Evolutionary conservation across 73 alveolate genomes (phyloP).

Genomic region (Tetrahymena malaccensis): DNA sequence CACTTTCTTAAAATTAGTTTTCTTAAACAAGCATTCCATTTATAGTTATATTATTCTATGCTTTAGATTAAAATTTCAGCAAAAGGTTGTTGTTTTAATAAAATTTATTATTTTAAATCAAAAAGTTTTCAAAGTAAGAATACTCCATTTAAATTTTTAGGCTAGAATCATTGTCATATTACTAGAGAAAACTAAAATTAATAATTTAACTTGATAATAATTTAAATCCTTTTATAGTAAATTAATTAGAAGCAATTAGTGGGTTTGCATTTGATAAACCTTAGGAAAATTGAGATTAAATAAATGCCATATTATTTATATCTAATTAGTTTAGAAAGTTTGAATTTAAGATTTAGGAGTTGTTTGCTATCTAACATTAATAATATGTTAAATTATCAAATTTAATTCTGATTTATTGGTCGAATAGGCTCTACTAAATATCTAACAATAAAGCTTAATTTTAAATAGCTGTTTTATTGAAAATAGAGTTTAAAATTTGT

Average conservation of each 20-base stretch:
- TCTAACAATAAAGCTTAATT: background rate
- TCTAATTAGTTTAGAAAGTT: background rate
- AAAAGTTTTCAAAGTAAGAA: background rate
- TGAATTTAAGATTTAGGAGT: background rate
- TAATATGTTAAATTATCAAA: background rate
- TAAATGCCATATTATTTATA: background rate
- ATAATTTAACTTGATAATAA: background rate
- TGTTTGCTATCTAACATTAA: background rate
- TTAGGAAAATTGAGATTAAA: background rate
- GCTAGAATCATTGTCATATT: background rate
- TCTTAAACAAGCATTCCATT: too few relatives aligned
- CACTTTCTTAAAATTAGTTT: too few relatives aligned
- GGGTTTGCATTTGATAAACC: background rate
- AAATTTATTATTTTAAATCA: background rate
- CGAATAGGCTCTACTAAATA: background rate
- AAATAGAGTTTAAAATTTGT: too few relatives aligned
- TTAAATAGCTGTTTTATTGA: background rate
- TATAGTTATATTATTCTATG: too few relatives aligned
- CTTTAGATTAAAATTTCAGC: background rate
- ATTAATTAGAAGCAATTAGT: background rate
- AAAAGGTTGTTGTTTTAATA: background rate
- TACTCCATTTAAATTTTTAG: background rate
- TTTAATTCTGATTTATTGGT: background rate
- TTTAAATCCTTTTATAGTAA: too few relatives aligned
- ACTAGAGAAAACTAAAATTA: background rate